Conservation (phyloP, 768 basidiomycete genomes). For the Tulasnella sp. region DNA sequence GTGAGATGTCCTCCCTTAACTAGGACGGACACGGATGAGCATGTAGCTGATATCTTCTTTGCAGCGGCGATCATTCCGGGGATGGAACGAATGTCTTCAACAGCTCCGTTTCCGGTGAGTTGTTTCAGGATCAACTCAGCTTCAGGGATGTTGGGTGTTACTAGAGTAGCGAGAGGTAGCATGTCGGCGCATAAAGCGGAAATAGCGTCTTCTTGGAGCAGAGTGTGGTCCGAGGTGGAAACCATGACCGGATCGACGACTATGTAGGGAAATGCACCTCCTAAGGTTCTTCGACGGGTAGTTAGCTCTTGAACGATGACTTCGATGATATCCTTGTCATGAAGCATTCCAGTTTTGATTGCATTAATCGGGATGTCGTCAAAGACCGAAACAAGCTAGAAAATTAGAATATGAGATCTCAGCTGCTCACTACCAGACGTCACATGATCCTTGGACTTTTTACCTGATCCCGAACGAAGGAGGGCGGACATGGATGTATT, state of each 20-base stretch:
- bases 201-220: constrained; percentile 59
- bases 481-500: constrained; percentile 53
- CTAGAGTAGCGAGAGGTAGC: constrained; percentile 54
- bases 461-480: constrained; percentile 68
- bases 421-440: background rate
- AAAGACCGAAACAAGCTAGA: constrained; percentile 56
- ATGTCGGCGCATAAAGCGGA: constrained; percentile 46
- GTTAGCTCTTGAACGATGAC: constrained; percentile 43
- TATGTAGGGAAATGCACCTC: constrained; percentile 30
- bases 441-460: constrained; percentile 11
- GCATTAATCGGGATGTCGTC: constrained; percentile 58
- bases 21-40: constrained; percentile 43
- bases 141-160: constrained; percentile 82
- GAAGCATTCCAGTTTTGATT: constrained; percentile 89
- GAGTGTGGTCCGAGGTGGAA: constrained; percentile 75
- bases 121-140: constrained; percentile 54
- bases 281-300: constrained; percentile 17
- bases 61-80: constrained; percentile 52
- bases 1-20: constrained; percentile 79
- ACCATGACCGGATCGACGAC: constrained; percentile 88
- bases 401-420: background rate
- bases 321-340: constrained; percentile 40
- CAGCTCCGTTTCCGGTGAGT: constrained; percentile 15
- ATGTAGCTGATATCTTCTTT: constrained; percentile 30
- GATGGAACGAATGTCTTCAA: constrained; percentile 33